Evolutionary conservation across 1,284 basidiomycete genomes (phyloP), one percentile per base, ranked within the genome.

Genomic region (Trametes versicolor): DNA sequence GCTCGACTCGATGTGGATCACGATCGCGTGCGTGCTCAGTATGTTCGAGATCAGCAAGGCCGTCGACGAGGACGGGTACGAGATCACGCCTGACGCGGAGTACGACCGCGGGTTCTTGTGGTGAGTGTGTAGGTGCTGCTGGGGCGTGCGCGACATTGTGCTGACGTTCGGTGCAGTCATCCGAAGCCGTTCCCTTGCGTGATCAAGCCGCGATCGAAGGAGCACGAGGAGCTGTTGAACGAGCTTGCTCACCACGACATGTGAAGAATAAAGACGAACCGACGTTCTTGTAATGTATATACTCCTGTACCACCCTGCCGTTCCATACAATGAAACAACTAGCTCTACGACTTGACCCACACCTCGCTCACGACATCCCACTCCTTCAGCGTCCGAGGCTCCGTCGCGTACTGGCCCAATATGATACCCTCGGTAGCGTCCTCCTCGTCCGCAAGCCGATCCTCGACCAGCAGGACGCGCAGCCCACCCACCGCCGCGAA

Each of bases 321-420:
- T 50, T 32, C 29, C 13, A 50, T 4, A 12, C 2, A 29, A 50
- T 19, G 23, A 25, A 45, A 12, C 29, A 23, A 37, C 37, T 12
- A 48, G 17, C 10, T 29, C 67, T 55, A 75, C 25, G 77, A 72
- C 59, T 74, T 75, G 55, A 91, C 84, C 90, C 89, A 92, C 37
- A 90, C 74, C 75, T 93, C 91, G 13, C 82, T 85, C 48, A 93
- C 77, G 7, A 88, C 80, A 65, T 88, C 89, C 82, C 90, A 88
- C 77, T 93, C 90, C 71, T 85, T 88, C 69, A 93, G 70, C 29
- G 80, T 81, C 60, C 79, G 78, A 27, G 72, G 73, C 58, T 82
- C 80, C 47, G 76, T 76, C 48, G 65, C 73, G 64, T 70, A 69
- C 37, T 63, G 63, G 64, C 61, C 73, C 12, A 51, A 58, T 5